Base-by-base conservation (phyloP, 2,329 filamentous ascomycete species). In the Domatiomyces catenatus region DNA sequence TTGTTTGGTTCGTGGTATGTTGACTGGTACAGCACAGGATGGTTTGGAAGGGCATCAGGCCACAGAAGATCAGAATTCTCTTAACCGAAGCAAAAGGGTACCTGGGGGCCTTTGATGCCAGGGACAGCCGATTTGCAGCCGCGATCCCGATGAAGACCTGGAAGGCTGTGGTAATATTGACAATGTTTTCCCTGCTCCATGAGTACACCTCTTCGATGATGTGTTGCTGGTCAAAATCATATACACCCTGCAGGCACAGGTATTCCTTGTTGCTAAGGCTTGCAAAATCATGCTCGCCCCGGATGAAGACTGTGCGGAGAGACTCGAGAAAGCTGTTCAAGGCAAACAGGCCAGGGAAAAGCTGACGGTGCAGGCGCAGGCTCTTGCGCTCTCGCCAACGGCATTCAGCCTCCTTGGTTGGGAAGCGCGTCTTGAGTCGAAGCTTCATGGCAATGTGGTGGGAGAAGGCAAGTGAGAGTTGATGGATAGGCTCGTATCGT, bases 31-130 rank as follows among this genome's bases (percentile, higher is more conserved):
- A 15, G 15, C 32, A 39, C 15, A 39, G 44, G 4, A 52, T 36
- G 18, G 20, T 2, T n/a, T 44, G 17, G 44, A 52, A 48, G 7
- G 48, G 48, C 10, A 39, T 36, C 8, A 52, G 48, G 5, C 51
- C 51, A 43, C 48, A 43, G 44, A 32, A 43, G 6, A 52, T 20
- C 12, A 52, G 32, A 28, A 52, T 47, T 10, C 46, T 48, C 42
- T 46, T 52, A n/a, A 52, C 45, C 19, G 51, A 52, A 39, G 42
- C n/a, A 42, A 52, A 52, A 20, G 51, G 51, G 22, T 42, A 28
- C 7, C 17, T 28, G 22, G 22, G 47, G n/a, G 48, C 19, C 26
- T 24, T 48, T 22, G 47, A 32, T 17, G 8, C 20, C 18, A 50
- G 50, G 4, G 46, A 36, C 8, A 52, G 20, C 26, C 39, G 22